Conservation (phyloP, 306 rosid species). For the Myrica gale region DNA sequence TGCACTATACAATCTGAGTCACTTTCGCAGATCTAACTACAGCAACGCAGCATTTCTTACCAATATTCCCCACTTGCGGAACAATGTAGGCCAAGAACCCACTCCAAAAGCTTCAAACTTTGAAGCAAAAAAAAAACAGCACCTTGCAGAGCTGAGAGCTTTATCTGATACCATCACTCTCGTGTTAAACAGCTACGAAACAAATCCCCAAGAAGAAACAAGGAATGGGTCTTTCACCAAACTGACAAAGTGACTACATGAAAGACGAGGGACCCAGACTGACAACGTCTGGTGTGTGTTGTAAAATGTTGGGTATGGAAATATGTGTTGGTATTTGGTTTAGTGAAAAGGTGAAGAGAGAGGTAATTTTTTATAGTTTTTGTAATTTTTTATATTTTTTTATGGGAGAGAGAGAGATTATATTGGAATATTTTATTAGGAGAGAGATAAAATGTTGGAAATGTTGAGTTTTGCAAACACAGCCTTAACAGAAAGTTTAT, state of each 20-base stretch:
- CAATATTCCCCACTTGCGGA: constrained; percentile 39
- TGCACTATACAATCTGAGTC: constrained; percentile 27
- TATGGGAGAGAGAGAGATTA: no score
- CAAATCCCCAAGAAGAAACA: constrained; percentile 40
- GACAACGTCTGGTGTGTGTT: no score
- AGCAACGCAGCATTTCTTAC: constrained; percentile 30
- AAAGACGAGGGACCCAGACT: constrained; percentile 70
- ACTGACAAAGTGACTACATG: constrained; percentile 47
- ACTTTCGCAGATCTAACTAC: constrained; percentile 50
- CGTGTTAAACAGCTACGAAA: constrained; percentile 34
- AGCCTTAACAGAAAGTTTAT: constrained; percentile 14
- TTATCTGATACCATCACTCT: constrained; percentile 14
- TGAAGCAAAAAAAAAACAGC: constrained; percentile 21
- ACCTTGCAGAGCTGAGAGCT: constrained; percentile 25
- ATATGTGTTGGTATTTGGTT: no score
- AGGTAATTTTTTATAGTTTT: no score
- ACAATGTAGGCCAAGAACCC: constrained; percentile 36
- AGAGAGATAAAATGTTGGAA: no score
- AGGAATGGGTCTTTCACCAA: constrained; percentile 40
- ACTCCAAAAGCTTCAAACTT: constrained; percentile 31
- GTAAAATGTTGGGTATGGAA: no score
- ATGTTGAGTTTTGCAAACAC: no score
- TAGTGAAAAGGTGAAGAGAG: no score
- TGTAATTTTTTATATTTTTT: no score
- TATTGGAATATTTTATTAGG: no score